These are phyloP conservation scores for Taiozyma sp. DNA, from an alignment of 1,139 yeast species.

Conservation along the genomic window DNA sequence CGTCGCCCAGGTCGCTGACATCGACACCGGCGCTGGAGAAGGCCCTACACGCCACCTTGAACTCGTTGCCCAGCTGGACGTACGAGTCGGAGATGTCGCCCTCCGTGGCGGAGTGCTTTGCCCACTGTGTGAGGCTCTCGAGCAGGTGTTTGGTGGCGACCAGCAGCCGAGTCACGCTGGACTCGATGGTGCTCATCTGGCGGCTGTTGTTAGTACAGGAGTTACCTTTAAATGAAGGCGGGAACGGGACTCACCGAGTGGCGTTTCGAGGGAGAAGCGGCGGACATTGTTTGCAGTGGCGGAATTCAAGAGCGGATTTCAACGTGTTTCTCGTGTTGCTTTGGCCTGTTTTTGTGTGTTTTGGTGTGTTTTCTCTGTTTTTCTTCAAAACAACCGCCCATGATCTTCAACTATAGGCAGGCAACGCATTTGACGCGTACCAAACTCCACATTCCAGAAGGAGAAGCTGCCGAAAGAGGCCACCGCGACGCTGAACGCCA, in stretches of 20 bases:
- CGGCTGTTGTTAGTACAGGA: constrained; percentile 1
- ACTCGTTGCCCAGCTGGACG: constrained; percentile 90
- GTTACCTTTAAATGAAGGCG: background rate
- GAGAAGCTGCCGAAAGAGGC: background rate
- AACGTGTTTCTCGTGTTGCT: too few relatives aligned
- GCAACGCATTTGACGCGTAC: background rate
- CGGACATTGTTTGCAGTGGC: constrained; percentile 7
- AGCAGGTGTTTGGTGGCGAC: constrained; percentile 86
- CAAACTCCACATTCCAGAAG: background rate
- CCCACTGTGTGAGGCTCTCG: constrained; percentile 89
- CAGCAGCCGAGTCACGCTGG: constrained; percentile 74
- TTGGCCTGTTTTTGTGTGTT: background rate
- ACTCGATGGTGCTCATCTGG: constrained; percentile 60
- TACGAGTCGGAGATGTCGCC: constrained; percentile 86
- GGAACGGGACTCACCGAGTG: constrained; percentile 18
- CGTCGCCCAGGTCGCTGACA: constrained; percentile 68
- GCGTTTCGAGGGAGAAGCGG: constrained; percentile 20
- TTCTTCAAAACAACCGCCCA: background rate
- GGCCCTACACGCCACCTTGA: constrained; percentile 77
- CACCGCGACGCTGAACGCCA: background rate
- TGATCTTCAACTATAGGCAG: background rate
- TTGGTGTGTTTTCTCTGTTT: background rate
- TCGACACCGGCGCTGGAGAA: constrained; percentile 66
- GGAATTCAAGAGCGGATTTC: background rate
- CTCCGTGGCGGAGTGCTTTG: constrained; percentile 71